A percentile compares a stretch with the other conserved stretches of the same genome.
These are phyloP conservation scores for Fusarium setosum DNA, from an alignment of 2,329 filamentous ascomycete genomes.

Conservation along the genomic window DNA sequence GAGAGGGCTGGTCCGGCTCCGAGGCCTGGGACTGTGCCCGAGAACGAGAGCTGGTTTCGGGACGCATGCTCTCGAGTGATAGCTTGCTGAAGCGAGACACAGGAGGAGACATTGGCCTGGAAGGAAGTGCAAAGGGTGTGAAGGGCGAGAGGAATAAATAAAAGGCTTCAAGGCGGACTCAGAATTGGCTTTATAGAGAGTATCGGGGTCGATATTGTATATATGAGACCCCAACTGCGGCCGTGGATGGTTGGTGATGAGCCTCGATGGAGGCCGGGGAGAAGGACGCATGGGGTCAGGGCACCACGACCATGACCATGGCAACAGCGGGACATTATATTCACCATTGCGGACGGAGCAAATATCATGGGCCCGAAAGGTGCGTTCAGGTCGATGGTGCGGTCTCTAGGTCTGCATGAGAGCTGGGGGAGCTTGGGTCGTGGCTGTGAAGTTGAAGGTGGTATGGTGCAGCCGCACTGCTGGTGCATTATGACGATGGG, in stretches of 20 bases:
- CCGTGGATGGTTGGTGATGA: slow-evolving; percentile 33
- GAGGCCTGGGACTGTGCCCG: slow-evolving; percentile 17
- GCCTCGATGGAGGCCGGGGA: slow-evolving; percentile 29
- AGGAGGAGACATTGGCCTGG: slow-evolving; percentile 42
- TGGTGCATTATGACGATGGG: slow-evolving; percentile 5
- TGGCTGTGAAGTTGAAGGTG: slow-evolving; percentile 33
- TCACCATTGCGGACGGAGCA: background rate
- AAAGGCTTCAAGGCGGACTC: background rate
- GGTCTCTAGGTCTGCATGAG: no score
- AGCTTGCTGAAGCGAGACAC: slow-evolving; percentile 43
- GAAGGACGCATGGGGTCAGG: slow-evolving; percentile 28
- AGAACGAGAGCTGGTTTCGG: slow-evolving; percentile 32
- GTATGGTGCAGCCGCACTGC: slow-evolving; percentile 9
- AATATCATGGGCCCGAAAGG: no score
- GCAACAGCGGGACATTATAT: background rate
- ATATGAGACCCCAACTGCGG: slow-evolving; percentile 29
- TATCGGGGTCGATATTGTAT: background rate
- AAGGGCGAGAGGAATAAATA: background rate
- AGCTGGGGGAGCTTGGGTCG: slow-evolving; percentile 2
- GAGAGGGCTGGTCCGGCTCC: slow-evolving; percentile 8
- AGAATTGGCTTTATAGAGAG: slow-evolving; percentile 36
- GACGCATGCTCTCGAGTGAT: slow-evolving; percentile 46
- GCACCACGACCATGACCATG: slow-evolving; percentile 16
- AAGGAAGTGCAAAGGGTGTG: background rate
- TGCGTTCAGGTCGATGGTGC: no score